These are phyloP conservation scores for Hymenoscyphus repandus DNA, from an alignment of 2,329 filamentous ascomycete species.

Conservation along the genomic window DNA sequence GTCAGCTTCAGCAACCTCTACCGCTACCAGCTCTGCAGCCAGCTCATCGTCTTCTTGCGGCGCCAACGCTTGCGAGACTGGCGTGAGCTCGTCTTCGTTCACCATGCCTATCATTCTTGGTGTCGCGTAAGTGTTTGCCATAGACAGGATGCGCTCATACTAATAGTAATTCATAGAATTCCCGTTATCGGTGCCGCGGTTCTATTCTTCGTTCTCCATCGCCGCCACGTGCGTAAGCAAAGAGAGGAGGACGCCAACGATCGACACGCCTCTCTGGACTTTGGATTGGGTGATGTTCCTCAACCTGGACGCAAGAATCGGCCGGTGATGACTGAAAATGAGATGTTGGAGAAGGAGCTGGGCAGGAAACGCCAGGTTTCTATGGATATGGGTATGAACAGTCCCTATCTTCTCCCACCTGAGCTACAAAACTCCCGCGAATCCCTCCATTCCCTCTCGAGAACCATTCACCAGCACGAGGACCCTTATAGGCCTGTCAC, in stretches of 20 bases:
- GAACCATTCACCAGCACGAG: conserved; percentile 66
- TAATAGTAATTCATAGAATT: conserved; percentile 50
- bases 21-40: conserved; percentile 18
- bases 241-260: conserved; percentile 75
- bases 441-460: conserved; percentile 80
- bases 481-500: conserved; percentile 74
- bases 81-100: conserved; percentile 47
- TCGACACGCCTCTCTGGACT: conserved; percentile 87
- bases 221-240: conserved; percentile 68
- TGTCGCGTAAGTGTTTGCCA: conserved; percentile 55
- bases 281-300: conserved; percentile 63
- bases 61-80: conserved; percentile 53
- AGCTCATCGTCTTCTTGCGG: conserved; percentile 20
- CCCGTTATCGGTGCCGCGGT: conserved; percentile 63
- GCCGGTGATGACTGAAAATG: conserved; percentile 3
- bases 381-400: conserved; percentile 64
- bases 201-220: conserved; percentile 72
- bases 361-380: conserved; percentile 51
- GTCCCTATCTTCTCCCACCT: conserved; percentile 90
- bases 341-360: conserved; percentile 8
- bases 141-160: neutral
- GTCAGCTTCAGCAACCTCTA: conserved; percentile 18
- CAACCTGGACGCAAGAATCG: conserved; percentile 20
- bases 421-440: conserved; percentile 73
- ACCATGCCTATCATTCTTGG: conserved; percentile 64